Evolutionary conservation across 345 rosid species (phyloP).

Genomic region (Ceriops zippeliana): DNA sequence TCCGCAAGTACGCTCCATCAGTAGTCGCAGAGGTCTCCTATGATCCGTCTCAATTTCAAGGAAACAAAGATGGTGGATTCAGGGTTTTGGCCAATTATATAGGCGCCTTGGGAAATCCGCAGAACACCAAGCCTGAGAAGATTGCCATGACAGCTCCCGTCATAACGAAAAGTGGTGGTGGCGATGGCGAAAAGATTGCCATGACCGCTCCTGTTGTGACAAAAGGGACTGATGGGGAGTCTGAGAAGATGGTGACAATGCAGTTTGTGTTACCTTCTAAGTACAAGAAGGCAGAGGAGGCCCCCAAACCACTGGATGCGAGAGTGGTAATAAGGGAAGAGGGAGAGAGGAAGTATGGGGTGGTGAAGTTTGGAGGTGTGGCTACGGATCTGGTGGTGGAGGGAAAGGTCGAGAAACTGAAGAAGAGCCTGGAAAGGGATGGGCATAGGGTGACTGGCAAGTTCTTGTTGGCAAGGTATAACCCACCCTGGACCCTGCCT

Average conservation of each 20-base stretch:
- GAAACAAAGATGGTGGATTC: conserved; percentile 78
- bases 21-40: conserved; percentile 75
- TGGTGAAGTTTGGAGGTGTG: conserved; percentile 62
- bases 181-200: conserved; percentile 63
- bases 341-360: conserved; percentile 69
- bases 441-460: conserved; percentile 67
- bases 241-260: conserved; percentile 66
- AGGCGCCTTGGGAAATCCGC: conserved; percentile 76
- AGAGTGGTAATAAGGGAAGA: conserved; percentile 71
- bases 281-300: conserved; percentile 72
- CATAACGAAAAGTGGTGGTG: conserved; percentile 47
- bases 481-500: conserved; percentile 89
- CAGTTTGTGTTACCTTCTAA: conserved; percentile 70
- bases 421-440: conserved; percentile 58
- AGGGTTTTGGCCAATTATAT: conserved; percentile 68
- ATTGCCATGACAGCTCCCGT: conserved; percentile 94
- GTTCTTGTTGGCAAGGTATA: conserved; percentile 67
- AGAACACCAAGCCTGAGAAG: conserved; percentile 69
- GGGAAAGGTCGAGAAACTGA: conserved; percentile 67
- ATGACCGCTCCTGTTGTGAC: conserved; percentile 93
- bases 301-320: conserved; percentile 80
- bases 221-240: conserved; percentile 30
- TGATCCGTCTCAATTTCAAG: conserved; percentile 59
- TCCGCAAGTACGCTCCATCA: conserved; percentile 64
- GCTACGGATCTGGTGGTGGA: conserved; percentile 58